Percentiles rank a stretch among this genome's conserved stretches.
These are phyloP conservation scores for Hibiscus trionum DNA, from an alignment of 345 rosid species.

Conservation along the genomic window DNA sequence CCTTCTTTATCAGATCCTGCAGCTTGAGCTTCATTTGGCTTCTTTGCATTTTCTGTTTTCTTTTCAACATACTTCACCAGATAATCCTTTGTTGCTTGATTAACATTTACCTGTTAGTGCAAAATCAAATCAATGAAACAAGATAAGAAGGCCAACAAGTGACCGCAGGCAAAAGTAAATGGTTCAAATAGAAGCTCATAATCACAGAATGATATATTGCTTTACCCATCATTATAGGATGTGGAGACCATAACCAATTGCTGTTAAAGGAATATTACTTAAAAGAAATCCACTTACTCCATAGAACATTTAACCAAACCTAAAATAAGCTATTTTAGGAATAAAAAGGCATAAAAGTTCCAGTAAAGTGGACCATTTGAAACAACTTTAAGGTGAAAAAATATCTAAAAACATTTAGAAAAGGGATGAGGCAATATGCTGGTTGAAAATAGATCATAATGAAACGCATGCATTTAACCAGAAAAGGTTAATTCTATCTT, in stretches of 20 bases:
- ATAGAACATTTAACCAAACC: neutral
- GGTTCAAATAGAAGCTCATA: neutral
- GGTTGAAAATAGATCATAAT: neutral
- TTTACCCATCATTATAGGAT: neutral
- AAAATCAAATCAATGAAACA: constrained; percentile 9
- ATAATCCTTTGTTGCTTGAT: constrained; percentile 85
- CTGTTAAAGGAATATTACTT: neutral
- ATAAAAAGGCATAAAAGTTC: neutral
- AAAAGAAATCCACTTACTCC: neutral
- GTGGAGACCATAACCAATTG: neutral
- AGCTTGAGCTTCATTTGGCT: constrained; percentile 46
- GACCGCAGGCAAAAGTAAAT: neutral
- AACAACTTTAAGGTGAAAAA: neutral
- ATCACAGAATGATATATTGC: neutral
- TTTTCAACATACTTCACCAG: constrained; percentile 69
- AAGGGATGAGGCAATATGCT: neutral
- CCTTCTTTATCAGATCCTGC: constrained; percentile 40
- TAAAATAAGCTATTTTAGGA: neutral
- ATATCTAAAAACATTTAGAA: neutral
- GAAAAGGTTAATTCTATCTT: neutral
- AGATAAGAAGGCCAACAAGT: neutral
- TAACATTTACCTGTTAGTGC: constrained; percentile 61
- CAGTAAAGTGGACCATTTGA: neutral
- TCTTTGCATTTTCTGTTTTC: constrained; percentile 64
- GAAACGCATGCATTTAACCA: neutral